Evolutionary conservation across 108 stramenopile species (phyloP).

Genomic region (Cyclotella distinguenda): DNA sequence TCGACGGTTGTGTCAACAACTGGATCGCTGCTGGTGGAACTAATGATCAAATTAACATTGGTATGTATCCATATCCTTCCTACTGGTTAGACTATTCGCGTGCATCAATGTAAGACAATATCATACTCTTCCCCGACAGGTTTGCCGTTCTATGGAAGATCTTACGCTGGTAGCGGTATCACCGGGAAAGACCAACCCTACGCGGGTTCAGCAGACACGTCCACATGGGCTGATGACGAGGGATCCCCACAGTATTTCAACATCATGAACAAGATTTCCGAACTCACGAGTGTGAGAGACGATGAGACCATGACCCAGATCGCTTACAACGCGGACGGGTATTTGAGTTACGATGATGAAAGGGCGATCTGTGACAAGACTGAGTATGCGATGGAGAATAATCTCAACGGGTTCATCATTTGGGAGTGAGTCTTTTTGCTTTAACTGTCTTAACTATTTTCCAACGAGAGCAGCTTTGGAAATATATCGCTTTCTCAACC

Average conservation of each 20-base stretch:
- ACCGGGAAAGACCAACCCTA: constrained; percentile 20
- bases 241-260: constrained; percentile 49
- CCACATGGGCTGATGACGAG: constrained; percentile 36
- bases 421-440: constrained; percentile 11
- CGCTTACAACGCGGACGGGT: constrained; percentile 12
- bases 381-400: constrained; percentile 34
- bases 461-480: too few relatives aligned
- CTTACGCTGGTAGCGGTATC: constrained; percentile 10
- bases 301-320: constrained; percentile 38
- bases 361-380: constrained; percentile 43
- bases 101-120: not conserved
- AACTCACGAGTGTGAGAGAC: constrained; percentile 32
- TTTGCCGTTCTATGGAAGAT: constrained; percentile 14
- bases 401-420: constrained; percentile 36
- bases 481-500: not conserved
- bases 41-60: constrained; percentile 18
- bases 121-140: too few relatives aligned
- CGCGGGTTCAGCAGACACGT: constrained; percentile 18
- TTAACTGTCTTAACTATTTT: too few relatives aligned
- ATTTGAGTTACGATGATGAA: constrained; percentile 45
- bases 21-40: constrained; percentile 23
- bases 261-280: constrained; percentile 14
- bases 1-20: constrained; percentile 34
- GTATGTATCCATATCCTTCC: not conserved
- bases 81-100: not conserved